Evolutionary conservation across 2,329 filamentous ascomycete species (phyloP).

Genomic region (Talaromyces sp.): DNA sequence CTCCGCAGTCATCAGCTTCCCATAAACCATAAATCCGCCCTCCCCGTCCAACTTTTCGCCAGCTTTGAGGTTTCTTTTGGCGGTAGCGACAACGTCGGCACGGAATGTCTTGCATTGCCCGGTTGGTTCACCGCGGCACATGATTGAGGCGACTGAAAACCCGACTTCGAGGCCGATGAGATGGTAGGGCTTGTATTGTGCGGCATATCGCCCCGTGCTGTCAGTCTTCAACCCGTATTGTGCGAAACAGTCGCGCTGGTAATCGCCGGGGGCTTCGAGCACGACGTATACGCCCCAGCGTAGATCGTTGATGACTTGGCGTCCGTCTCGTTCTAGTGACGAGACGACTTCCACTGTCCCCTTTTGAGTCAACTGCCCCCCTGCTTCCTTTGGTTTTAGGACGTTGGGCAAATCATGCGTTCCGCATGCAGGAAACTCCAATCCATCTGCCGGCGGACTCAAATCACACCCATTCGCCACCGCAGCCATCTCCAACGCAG

Average conservation of each 20-base stretch:
- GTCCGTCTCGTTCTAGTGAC: background rate
- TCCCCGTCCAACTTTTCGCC: background rate
- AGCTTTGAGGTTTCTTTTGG: background rate
- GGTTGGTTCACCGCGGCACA: background rate
- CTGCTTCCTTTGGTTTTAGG: background rate
- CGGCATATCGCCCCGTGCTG: background rate
- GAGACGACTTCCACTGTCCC: background rate
- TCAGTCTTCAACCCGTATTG: background rate
- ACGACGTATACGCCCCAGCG: background rate
- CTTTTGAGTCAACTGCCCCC: background rate
- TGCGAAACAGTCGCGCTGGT: background rate
- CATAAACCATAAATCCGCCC: background rate
- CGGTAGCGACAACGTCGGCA: background rate
- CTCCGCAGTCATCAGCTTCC: background rate
- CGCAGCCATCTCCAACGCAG: background rate
- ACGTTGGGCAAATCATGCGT: background rate
- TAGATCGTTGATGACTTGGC: background rate
- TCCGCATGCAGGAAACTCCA: background rate
- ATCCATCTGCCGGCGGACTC: background rate
- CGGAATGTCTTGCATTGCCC: background rate
- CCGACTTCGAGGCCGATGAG: background rate
- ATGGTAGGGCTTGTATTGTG: background rate
- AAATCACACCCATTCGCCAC: background rate
- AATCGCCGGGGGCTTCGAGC: background rate
- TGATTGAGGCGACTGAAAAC: background rate